Conservation (phyloP, 306 rosid species). For the Morella rubra region DNA sequence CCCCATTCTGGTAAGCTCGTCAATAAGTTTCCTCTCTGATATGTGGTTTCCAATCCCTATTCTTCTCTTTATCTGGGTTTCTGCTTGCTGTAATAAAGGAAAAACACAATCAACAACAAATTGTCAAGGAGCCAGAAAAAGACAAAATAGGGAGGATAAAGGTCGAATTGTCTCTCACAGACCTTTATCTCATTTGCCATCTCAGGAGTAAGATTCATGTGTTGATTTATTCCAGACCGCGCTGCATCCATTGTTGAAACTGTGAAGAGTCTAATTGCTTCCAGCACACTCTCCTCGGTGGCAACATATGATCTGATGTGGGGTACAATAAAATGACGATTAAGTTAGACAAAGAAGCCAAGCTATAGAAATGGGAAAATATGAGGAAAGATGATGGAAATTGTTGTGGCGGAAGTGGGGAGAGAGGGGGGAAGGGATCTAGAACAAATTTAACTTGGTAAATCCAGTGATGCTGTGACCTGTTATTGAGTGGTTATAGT, state of each 20-base stretch:
- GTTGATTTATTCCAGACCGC: slow-evolving; percentile 85
- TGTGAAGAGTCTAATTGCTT: slow-evolving; percentile 82
- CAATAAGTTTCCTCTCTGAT: slow-evolving; percentile 92
- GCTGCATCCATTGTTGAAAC: slow-evolving; percentile 99
- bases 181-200: slow-evolving; percentile 96
- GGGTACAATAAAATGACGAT: slow-evolving; percentile 16
- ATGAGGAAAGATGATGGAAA: background rate
- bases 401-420: too few relatives aligned
- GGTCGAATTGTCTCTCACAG: slow-evolving; percentile 23
- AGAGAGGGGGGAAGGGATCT: background rate
- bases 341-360: slow-evolving; percentile 6
- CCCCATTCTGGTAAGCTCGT: slow-evolving; percentile 92
- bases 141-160: background rate
- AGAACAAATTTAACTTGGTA: background rate
- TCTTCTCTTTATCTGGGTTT: slow-evolving; percentile 96
- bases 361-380: background rate
- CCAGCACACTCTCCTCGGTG: slow-evolving; percentile 80
- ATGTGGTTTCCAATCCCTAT: slow-evolving; percentile 93
- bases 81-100: slow-evolving; percentile 81
- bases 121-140: slow-evolving; percentile 6
- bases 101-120: slow-evolving; percentile 12
- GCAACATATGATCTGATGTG: slow-evolving; percentile 69
- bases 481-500: background rate
- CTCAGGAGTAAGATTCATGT: slow-evolving; percentile 75
- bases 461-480: background rate